These are phyloP conservation scores for Epichloe sibirici DNA, from an alignment of 2,329 filamentous ascomycete genomes.

Conservation along the genomic window DNA sequence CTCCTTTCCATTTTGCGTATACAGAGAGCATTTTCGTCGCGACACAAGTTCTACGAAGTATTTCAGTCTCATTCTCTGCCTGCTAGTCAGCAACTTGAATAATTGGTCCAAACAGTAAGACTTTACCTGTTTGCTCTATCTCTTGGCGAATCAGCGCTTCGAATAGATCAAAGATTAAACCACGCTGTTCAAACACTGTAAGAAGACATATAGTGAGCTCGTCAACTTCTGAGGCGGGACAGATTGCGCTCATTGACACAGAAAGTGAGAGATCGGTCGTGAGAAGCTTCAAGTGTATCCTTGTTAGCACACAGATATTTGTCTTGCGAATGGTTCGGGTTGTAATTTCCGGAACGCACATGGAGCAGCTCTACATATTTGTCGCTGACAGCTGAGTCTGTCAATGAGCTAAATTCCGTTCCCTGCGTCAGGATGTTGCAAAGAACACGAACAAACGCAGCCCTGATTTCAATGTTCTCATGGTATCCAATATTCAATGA, in stretches of 20 bases:
- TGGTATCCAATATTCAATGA: conserved; percentile 60
- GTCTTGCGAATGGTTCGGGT: background rate
- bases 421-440: conserved; percentile 62
- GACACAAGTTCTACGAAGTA: conserved; percentile 55
- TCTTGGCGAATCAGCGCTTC: conserved; percentile 58
- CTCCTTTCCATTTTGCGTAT: conserved; percentile 61
- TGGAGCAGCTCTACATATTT: conserved; percentile 56
- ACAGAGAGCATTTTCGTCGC: conserved; percentile 62
- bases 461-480: conserved; percentile 56
- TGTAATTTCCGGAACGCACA: conserved; percentile 14
- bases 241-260: conserved; percentile 51
- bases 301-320: background rate
- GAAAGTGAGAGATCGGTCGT: conserved; percentile 51
- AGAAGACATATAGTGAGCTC: conserved; percentile 55
- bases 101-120: background rate
- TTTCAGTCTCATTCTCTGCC: conserved; percentile 53
- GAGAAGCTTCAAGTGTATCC: conserved; percentile 32
- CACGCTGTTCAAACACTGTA: conserved; percentile 58
- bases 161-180: conserved; percentile 48
- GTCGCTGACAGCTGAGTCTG: conserved; percentile 54
- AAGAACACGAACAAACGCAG: conserved; percentile 57
- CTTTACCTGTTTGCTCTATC: conserved; percentile 49
- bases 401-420: conserved; percentile 57
- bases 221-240: conserved; percentile 55
- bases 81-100: conserved; percentile 7